Evolutionary conservation across 441 rosid genomes (phyloP).

Genomic region (Pelargonium citronellum): DNA sequence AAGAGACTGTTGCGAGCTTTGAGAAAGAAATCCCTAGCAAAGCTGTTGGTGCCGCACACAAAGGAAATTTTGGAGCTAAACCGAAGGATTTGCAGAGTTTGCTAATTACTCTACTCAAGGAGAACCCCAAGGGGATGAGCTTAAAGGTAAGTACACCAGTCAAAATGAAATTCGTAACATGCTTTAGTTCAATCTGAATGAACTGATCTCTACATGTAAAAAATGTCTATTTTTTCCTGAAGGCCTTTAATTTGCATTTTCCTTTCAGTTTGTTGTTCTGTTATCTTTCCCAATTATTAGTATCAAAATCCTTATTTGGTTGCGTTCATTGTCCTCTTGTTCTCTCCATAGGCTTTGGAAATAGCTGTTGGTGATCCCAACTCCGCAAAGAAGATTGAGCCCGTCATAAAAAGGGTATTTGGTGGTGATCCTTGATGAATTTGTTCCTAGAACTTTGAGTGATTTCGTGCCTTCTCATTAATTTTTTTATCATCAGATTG

Average conservation of each 20-base stretch:
- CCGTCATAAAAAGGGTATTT: constrained; percentile 64
- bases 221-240: not conserved
- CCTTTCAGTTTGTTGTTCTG: not conserved
- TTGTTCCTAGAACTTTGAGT: constrained; percentile 19
- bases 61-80: constrained; percentile 40
- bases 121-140: constrained; percentile 78
- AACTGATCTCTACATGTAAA: not conserved
- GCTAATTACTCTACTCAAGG: constrained; percentile 52
- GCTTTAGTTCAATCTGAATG: not conserved
- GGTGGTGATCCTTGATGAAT: constrained; percentile 25
- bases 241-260: not conserved
- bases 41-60: constrained; percentile 20
- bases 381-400: constrained; percentile 59
- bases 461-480: constrained; percentile 30
- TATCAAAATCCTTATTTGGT: constrained; percentile 16
- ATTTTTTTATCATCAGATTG: constrained; percentile 57
- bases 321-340: constrained; percentile 19
- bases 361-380: constrained; percentile 75
- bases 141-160: constrained; percentile 52
- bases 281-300: constrained; percentile 5
- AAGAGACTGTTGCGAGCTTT: constrained; percentile 39
- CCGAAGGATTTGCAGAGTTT: constrained; percentile 59
- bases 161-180: constrained; percentile 9
- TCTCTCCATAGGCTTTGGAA: constrained; percentile 54
- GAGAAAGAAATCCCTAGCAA: constrained; percentile 52